Percentiles rank a stretch among this genome's conserved stretches.
Conservation (phyloP, 2,329 filamentous ascomycete species). For the Pleomassaria siparia region DNA sequence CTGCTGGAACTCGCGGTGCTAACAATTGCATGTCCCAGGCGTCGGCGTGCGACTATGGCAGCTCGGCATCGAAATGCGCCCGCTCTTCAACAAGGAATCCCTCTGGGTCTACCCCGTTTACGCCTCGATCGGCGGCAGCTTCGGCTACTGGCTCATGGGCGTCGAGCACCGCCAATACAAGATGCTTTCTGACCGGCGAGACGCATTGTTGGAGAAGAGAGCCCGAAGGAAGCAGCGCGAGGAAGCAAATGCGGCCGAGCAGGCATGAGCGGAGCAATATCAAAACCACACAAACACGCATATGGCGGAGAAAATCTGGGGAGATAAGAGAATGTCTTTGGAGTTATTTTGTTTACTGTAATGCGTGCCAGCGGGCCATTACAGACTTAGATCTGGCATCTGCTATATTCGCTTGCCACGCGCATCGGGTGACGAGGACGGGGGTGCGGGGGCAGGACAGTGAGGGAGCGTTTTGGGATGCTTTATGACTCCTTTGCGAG, state of each 20-base stretch:
- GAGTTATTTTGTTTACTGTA: background rate
- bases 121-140: slow-evolving; percentile 80
- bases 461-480: slow-evolving; percentile 18
- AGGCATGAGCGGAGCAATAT: slow-evolving; percentile 14
- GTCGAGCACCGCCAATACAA: slow-evolving; percentile 81
- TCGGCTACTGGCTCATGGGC: slow-evolving; percentile 95
- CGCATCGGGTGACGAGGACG: slow-evolving; percentile 4
- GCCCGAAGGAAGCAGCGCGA: slow-evolving; percentile 72
- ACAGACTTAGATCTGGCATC: slow-evolving; percentile 7
- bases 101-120: slow-evolving; percentile 94
- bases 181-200: slow-evolving; percentile 76
- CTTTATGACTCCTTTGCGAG: slow-evolving; percentile 27
- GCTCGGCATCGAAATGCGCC: slow-evolving; percentile 97
- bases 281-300: background rate
- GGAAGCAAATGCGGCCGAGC: slow-evolving; percentile 35
- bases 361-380: background rate
- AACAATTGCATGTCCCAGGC: slow-evolving; percentile 57
- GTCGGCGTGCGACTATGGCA: slow-evolving; percentile 92
- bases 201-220: slow-evolving; percentile 84
- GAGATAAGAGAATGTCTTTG: background rate
- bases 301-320: background rate
- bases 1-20: slow-evolving; percentile 2
- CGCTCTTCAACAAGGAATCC: slow-evolving; percentile 80
- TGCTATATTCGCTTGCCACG: slow-evolving; percentile 6
- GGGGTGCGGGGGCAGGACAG: slow-evolving; percentile 5